Percentiles rank a stretch among this genome's conserved stretches.
These are phyloP conservation scores for Wallacemonas sp. DNA, from an alignment of 208 protist species.

Conservation along the genomic window DNA sequence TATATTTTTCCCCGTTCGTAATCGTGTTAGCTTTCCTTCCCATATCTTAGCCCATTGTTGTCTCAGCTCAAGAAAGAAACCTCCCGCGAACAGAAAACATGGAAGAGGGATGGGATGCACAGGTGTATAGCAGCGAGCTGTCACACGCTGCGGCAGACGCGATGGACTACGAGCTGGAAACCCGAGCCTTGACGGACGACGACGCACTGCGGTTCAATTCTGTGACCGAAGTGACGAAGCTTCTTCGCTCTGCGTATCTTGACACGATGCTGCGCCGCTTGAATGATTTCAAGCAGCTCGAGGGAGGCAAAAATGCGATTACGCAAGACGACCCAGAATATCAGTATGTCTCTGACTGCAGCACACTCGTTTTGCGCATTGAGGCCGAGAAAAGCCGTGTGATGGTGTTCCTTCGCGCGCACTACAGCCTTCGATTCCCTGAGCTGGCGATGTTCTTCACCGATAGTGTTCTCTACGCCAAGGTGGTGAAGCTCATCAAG, in stretches of 20 bases:
- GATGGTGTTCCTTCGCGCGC: constrained; percentile 83
- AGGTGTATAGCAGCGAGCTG: constrained; percentile 1
- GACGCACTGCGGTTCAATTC: constrained; percentile 81
- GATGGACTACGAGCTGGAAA: constrained; percentile 27
- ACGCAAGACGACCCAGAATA: constrained; percentile 85
- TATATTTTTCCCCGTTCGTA: too few relatives aligned
- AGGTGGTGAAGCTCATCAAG: constrained; percentile 79
- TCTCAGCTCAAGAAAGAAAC: neutral
- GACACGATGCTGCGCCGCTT: constrained; percentile 72
- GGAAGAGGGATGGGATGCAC: constrained; percentile 72
- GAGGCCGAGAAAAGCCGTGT: constrained; percentile 90
- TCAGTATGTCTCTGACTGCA: constrained; percentile 90
- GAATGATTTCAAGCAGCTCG: constrained; percentile 71
- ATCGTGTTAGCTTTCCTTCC: too few relatives aligned
- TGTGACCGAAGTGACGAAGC: constrained; percentile 78
- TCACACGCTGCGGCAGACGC: constrained; percentile 15
- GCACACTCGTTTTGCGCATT: constrained; percentile 80
- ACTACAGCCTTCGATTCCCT: constrained; percentile 87
- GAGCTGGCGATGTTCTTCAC: constrained; percentile 90
- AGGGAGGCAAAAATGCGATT: constrained; percentile 77
- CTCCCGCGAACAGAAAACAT: constrained; percentile 20
- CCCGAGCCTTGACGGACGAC: constrained; percentile 53
- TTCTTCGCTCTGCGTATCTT: constrained; percentile 79
- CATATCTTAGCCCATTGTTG: too few relatives aligned
- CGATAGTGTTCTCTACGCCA: constrained; percentile 84